Percentiles rank a stretch among this genome's conserved stretches.
phyloP scores from a whole-genome alignment of 2,329 filamentous ascomycete genomes.

The Monosporascus sp. region DNA sequence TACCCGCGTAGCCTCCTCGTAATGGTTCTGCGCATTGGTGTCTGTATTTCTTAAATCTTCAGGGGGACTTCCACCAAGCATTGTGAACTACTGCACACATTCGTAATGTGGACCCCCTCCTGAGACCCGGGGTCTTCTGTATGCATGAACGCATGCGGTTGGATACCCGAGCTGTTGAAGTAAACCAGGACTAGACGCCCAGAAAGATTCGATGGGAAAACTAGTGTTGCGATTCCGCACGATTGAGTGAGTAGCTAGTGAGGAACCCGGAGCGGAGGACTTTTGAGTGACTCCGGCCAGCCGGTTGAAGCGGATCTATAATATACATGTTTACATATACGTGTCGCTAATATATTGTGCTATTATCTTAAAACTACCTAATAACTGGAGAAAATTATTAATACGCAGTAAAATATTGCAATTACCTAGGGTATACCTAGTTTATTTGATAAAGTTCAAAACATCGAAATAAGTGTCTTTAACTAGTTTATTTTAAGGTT shows the following conservation, averaged over 20 bases:
- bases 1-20: background rate
- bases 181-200: background rate
- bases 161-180: background rate
- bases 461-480: too few relatives aligned
- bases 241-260: background rate
- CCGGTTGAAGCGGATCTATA: too few relatives aligned
- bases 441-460: too few relatives aligned
- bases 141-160: background rate
- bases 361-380: too few relatives aligned
- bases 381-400: too few relatives aligned
- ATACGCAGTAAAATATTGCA: too few relatives aligned
- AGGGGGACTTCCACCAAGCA: background rate
- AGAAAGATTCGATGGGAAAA: background rate
- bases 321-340: too few relatives aligned
- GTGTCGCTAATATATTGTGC: too few relatives aligned
- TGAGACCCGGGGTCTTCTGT: background rate
- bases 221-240: background rate
- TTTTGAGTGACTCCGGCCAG: too few relatives aligned
- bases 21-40: background rate
- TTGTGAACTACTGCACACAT: background rate
- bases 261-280: too few relatives aligned
- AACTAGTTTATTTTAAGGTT: too few relatives aligned
- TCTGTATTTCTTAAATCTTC: background rate
- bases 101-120: background rate
- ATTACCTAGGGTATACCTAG: too few relatives aligned